These are phyloP conservation scores for Colletotrichum somersetense DNA, from an alignment of 2,329 filamentous ascomycete genomes.

Conservation along the genomic window DNA sequence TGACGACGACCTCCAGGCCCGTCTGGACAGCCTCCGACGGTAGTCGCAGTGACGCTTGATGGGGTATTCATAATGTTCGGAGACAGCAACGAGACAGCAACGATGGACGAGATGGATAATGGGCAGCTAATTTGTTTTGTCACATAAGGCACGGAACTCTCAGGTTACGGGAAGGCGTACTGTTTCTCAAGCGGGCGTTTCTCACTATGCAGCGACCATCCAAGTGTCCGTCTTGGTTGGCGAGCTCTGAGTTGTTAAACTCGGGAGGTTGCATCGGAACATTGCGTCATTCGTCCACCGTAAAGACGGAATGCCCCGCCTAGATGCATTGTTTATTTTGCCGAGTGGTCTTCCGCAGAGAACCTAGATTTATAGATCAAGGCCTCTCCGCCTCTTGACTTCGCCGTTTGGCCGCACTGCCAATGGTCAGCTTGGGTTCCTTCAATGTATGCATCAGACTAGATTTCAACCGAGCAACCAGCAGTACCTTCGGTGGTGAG, in stretches of 20 bases:
- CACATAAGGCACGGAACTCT: slow-evolving; percentile 31
- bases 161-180: slow-evolving; percentile 33
- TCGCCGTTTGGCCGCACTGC: neutral
- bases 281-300: slow-evolving; percentile 33
- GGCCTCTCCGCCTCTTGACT: neutral
- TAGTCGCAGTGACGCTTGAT: slow-evolving; percentile 46
- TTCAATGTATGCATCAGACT: neutral
- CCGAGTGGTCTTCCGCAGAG: neutral
- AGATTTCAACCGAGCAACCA: neutral
- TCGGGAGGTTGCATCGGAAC: slow-evolving; percentile 22
- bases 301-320: slow-evolving; percentile 22
- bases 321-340: slow-evolving; percentile 7
- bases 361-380: neutral
- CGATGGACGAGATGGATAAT: slow-evolving; percentile 7
- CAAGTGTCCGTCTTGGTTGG: slow-evolving; percentile 4
- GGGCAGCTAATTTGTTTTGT: slow-evolving; percentile 37
- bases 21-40: slow-evolving; percentile 86
- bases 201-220: slow-evolving; percentile 13
- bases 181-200: slow-evolving; percentile 18
- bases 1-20: slow-evolving; percentile 95
- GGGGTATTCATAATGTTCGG: neutral
- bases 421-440: neutral
- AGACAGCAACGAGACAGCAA: slow-evolving; percentile 5
- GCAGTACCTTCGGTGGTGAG: neutral
- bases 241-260: slow-evolving; percentile 8